A percentile compares a stretch with the other conserved stretches of the same genome.
Evolutionary conservation across 1,284 basidiomycete genomes (phyloP).

Genomic region (Tetrapyrgos nigripes): DNA sequence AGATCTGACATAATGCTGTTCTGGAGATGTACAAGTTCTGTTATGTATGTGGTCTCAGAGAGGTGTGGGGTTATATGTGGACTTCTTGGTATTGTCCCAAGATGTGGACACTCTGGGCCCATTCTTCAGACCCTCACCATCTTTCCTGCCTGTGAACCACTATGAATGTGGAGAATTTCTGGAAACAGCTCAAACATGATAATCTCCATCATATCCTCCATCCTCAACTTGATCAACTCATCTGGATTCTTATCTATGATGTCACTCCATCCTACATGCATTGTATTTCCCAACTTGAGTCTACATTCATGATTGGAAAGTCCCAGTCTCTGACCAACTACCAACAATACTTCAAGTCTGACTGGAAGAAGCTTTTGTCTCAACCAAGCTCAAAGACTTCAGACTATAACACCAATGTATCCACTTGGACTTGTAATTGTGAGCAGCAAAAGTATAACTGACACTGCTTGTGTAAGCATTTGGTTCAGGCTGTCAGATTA

Average conservation of each 20-base stretch:
- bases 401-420: conserved; percentile 26
- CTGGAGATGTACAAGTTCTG: conserved; percentile 41
- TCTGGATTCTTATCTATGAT: conserved; percentile 33
- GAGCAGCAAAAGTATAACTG: conserved; percentile 32
- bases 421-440: conserved; percentile 35
- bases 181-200: conserved; percentile 38
- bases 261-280: conserved; percentile 30
- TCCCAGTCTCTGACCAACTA: conserved; percentile 8
- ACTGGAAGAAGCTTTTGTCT: conserved; percentile 19
- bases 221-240: conserved; percentile 36
- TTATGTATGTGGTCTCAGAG: no score
- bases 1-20: conserved; percentile 30
- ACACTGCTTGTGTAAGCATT: conserved; percentile 39
- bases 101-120: conserved; percentile 36
- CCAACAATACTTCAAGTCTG: conserved; percentile 24
- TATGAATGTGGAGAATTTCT: conserved; percentile 42
- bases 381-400: background rate
- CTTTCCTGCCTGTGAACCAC: conserved; percentile 35
- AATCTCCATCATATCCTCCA: conserved; percentile 31
- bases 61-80: conserved; percentile 31
- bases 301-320: conserved; percentile 21
- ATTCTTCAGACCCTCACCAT: conserved; percentile 25
- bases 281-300: conserved; percentile 17
- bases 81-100: conserved; percentile 24
- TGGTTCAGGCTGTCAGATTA: conserved; percentile 30